phyloP scores from a whole-genome alignment of 1,284 basidiomycete species.

The Moniliophthora roreri region DNA sequence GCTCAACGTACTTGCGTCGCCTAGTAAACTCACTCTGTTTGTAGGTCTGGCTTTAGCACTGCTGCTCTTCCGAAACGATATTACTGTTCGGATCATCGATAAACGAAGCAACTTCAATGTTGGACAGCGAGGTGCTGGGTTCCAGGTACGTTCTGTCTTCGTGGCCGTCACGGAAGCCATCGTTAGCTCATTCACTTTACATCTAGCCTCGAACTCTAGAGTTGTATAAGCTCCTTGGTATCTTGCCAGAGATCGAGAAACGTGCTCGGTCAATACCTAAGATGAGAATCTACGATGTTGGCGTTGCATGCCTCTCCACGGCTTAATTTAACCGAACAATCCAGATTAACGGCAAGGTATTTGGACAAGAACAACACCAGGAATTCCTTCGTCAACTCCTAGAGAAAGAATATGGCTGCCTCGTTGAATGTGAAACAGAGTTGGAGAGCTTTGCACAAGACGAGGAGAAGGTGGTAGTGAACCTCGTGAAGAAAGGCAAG shows the following conservation, averaged over 20 bases:
- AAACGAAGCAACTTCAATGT: constrained; percentile 13
- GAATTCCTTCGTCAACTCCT: constrained; percentile 33
- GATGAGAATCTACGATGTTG: not conserved
- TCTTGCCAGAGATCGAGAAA: constrained; percentile 11
- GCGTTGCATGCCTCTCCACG: not conserved
- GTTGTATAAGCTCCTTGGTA: constrained; percentile 18
- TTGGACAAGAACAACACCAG: constrained; percentile 40
- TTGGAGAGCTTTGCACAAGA: constrained; percentile 35
- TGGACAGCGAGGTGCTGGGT: constrained; percentile 18
- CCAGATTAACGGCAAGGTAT: constrained; percentile 18
- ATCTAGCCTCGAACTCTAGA: constrained; percentile 9
- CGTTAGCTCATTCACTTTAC: not conserved
- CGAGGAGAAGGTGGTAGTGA: constrained; percentile 30
- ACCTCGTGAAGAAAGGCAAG: constrained; percentile 25
- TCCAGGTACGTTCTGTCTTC: constrained; percentile 2
- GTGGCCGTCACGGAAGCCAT: not conserved
- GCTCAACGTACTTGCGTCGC: no score
- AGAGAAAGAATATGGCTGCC: constrained; percentile 23
- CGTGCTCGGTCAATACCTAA: not conserved
- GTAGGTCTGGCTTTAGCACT: constrained; percentile 27
- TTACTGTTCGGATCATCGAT: constrained; percentile 19
- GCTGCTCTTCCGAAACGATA: constrained; percentile 15
- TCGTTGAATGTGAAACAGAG: constrained; percentile 38
- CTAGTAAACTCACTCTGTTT: constrained; percentile 12
- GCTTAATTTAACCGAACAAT: constrained; percentile 27